phyloP scores from a whole-genome alignment of 495 filamentous ascomycete species.

The Aspergillus coremiiformis region DNA sequence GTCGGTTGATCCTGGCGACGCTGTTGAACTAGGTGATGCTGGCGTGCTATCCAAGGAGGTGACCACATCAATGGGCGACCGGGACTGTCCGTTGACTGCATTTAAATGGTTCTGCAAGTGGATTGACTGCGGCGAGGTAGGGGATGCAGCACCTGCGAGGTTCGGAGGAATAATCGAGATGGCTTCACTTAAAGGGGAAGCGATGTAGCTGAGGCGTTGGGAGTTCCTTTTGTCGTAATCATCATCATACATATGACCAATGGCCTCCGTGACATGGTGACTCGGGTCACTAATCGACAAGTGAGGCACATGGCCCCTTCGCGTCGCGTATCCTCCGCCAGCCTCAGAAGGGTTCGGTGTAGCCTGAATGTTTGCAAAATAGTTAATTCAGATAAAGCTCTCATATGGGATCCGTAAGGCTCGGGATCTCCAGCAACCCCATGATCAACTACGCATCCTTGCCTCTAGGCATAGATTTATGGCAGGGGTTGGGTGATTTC shows the following conservation, averaged over 20 bases:
- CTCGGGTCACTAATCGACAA: constrained; percentile 71
- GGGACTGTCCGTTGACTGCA: constrained; percentile 37
- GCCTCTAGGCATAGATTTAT: background rate
- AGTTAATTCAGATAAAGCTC: constrained; percentile 4
- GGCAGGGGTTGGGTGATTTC: background rate
- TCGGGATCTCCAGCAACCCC: background rate
- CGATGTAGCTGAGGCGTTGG: constrained; percentile 58
- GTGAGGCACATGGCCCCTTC: constrained; percentile 57
- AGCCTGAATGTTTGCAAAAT: constrained; percentile 30
- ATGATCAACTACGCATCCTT: background rate
- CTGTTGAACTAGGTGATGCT: constrained; percentile 52
- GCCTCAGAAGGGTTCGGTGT: constrained; percentile 47
- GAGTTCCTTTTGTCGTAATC: constrained; percentile 59
- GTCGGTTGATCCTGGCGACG: constrained; percentile 47
- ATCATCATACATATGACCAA: constrained; percentile 92
- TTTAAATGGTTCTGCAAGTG: constrained; percentile 26
- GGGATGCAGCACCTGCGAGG: constrained; percentile 42
- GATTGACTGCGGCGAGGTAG: constrained; percentile 29
- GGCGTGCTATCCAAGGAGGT: constrained; percentile 44
- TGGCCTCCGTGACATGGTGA: constrained; percentile 97
- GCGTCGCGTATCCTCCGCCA: constrained; percentile 45
- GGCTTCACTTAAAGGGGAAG: constrained; percentile 43
- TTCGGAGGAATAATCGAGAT: constrained; percentile 39
- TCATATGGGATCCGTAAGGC: background rate
- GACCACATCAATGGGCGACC: constrained; percentile 26